phyloP scores from a whole-genome alignment of 164 flowering plant species.

The Nymphaea thermarum region DNA sequence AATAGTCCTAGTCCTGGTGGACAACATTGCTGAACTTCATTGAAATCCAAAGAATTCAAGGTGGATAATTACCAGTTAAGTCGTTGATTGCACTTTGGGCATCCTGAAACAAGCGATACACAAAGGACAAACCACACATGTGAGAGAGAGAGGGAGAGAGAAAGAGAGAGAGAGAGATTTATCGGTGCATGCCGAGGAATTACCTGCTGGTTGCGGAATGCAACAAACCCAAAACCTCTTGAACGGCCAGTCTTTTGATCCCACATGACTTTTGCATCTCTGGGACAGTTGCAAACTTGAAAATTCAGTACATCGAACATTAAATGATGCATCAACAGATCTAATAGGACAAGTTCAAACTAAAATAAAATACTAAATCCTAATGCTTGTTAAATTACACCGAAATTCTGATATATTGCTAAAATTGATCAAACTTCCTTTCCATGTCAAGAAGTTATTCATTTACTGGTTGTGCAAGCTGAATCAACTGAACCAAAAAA shows the following conservation, averaged over 20 bases:
- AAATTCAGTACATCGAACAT: neutral
- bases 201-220: conserved; percentile 93
- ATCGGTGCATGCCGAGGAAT: neutral
- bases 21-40: too few species aligned
- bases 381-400: too few species aligned
- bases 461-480: too few species aligned
- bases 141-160: neutral
- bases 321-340: too few species aligned
- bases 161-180: neutral
- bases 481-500: too few species aligned
- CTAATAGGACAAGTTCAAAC: too few species aligned
- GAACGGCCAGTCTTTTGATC: conserved; percentile 96
- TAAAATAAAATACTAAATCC: too few species aligned
- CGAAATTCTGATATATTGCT: too few species aligned
- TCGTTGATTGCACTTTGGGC: conserved; percentile 97
- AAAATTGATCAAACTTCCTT: too few species aligned
- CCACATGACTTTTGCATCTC: conserved; percentile 87
- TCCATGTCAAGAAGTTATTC: too few species aligned
- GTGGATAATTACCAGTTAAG: conserved; percentile 49
- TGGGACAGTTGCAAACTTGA: conserved; percentile 9
- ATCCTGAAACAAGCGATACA: conserved; percentile 36
- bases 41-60: neutral
- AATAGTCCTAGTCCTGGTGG: too few species aligned
- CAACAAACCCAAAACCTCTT: conserved; percentile 99
- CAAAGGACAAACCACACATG: neutral